These are phyloP conservation scores for Barnettozyma vustinii DNA, from an alignment of 805 yeast species.

Conservation along the genomic window DNA sequence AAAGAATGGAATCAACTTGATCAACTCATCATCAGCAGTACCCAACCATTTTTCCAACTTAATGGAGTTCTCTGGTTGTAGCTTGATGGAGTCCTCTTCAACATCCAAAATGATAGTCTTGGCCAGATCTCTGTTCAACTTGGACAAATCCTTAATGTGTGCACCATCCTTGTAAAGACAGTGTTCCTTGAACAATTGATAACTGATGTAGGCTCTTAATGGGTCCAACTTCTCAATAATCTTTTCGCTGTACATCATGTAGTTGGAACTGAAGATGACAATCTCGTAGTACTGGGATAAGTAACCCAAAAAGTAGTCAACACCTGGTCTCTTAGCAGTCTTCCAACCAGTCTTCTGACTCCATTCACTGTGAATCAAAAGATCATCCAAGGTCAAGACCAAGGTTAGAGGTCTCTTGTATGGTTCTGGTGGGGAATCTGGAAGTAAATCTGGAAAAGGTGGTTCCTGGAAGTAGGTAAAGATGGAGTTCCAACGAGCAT, in stretches of 20 bases:
- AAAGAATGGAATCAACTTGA: constrained; percentile 82
- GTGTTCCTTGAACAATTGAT: constrained; percentile 85
- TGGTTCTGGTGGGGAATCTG: constrained; percentile 86
- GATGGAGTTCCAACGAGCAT: constrained; percentile 65
- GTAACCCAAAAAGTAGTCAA: constrained; percentile 93
- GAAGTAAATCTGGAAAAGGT: constrained; percentile 85
- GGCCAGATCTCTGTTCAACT: constrained; percentile 84
- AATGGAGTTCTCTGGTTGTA: constrained; percentile 95
- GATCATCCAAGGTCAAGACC: constrained; percentile 84
- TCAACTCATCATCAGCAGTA: constrained; percentile 68
- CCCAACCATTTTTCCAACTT: constrained; percentile 86
- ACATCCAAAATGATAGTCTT: constrained; percentile 80
- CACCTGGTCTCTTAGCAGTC: constrained; percentile 98
- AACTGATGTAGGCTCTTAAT: constrained; percentile 79
- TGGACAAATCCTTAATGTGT: constrained; percentile 81
- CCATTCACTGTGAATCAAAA: constrained; percentile 91
- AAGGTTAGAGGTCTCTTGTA: constrained; percentile 89
- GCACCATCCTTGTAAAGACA: constrained; percentile 82
- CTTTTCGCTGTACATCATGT: constrained; percentile 79
- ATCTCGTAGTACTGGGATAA: constrained; percentile 94
- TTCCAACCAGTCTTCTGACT: constrained; percentile 91
- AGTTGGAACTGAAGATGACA: constrained; percentile 82
- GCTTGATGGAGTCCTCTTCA: constrained; percentile 59
- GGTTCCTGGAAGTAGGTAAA: constrained; percentile 89
- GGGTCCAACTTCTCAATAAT: constrained; percentile 90